phyloP scores from a whole-genome alignment of 1,284 basidiomycete species.

The Farysia itapuensis region DNA sequence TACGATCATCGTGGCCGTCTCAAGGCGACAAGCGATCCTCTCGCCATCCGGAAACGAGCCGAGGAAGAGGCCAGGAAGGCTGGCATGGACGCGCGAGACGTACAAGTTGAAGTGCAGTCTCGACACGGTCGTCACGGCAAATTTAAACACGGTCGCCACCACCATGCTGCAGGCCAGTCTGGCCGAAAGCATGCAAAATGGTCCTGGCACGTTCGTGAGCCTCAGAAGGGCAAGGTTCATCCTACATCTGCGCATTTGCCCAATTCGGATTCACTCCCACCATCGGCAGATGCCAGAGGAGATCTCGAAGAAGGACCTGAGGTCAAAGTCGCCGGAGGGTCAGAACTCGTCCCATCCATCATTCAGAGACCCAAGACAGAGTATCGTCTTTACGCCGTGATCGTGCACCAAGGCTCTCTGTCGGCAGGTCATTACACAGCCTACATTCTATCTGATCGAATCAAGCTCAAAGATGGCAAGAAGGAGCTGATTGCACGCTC shows the following conservation, averaged over 20 bases:
- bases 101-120: conserved; percentile 19
- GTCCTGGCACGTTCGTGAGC: conserved; percentile 32
- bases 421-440: conserved; percentile 51
- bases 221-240: neutral
- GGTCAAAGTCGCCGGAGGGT: conserved; percentile 10
- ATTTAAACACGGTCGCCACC: neutral
- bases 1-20: conserved; percentile 63
- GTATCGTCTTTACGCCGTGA: conserved; percentile 67
- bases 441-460: conserved; percentile 43
- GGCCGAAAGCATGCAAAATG: conserved; percentile 28
- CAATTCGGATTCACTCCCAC: neutral
- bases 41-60: conserved; percentile 41
- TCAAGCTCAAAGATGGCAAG: conserved; percentile 26
- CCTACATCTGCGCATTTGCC: neutral
- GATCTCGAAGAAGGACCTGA: conserved; percentile 29
- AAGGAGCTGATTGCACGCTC: conserved; percentile 31
- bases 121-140: conserved; percentile 5
- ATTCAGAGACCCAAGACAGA: conserved; percentile 33
- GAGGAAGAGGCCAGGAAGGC: conserved; percentile 47
- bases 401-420: conserved; percentile 68
- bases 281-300: conserved; percentile 1
- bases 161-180: neutral
- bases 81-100: conserved; percentile 61
- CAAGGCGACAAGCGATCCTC: conserved; percentile 58
- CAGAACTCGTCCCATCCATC: conserved; percentile 24